A percentile compares a stretch with the other conserved stretches of the same genome.
These are phyloP conservation scores for Aspergillus novofumigatus DNA, from an alignment of 2,329 filamentous ascomycete genomes.

Conservation along the genomic window DNA sequence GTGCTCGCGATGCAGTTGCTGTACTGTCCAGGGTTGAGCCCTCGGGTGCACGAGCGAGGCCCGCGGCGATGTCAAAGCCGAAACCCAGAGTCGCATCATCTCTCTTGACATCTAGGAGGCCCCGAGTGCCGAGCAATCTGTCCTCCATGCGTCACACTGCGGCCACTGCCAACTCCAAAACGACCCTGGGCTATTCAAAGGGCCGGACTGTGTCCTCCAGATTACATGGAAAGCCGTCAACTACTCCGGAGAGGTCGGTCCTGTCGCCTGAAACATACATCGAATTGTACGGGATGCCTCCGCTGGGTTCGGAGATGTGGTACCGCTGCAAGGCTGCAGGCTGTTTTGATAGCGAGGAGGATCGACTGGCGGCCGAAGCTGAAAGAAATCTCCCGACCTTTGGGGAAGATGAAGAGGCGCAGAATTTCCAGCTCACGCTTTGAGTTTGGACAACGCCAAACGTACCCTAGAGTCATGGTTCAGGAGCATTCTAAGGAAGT, in stretches of 20 bases:
- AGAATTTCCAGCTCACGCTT: constrained; percentile 39
- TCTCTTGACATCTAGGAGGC: constrained; percentile 36
- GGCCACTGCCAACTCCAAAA: constrained; percentile 67
- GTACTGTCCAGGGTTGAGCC: constrained; percentile 33
- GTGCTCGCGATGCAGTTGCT: constrained; percentile 38
- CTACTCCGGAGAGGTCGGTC: constrained; percentile 20
- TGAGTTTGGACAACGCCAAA: constrained; percentile 10
- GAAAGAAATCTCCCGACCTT: constrained; percentile 29
- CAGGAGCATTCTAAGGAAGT: not conserved
- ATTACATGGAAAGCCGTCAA: constrained; percentile 23
- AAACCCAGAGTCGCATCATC: constrained; percentile 37
- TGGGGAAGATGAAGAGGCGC: constrained; percentile 37
- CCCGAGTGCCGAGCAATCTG: constrained; percentile 46
- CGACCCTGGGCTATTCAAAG: constrained; percentile 79
- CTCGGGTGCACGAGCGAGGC: constrained; percentile 30
- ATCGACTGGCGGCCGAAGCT: constrained; percentile 17
- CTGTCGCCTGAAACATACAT: constrained; percentile 42
- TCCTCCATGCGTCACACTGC: constrained; percentile 55
- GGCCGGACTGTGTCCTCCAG: constrained; percentile 52
- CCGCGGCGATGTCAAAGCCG: constrained; percentile 26
- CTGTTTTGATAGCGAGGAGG: constrained; percentile 32
- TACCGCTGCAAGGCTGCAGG: constrained; percentile 36
- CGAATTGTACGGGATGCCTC: constrained; percentile 39
- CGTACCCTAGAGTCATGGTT: not conserved
- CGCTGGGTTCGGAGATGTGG: constrained; percentile 43